Evolutionary conservation across 1,284 basidiomycete species (phyloP).

Genomic region (Prillingera fragicola): DNA sequence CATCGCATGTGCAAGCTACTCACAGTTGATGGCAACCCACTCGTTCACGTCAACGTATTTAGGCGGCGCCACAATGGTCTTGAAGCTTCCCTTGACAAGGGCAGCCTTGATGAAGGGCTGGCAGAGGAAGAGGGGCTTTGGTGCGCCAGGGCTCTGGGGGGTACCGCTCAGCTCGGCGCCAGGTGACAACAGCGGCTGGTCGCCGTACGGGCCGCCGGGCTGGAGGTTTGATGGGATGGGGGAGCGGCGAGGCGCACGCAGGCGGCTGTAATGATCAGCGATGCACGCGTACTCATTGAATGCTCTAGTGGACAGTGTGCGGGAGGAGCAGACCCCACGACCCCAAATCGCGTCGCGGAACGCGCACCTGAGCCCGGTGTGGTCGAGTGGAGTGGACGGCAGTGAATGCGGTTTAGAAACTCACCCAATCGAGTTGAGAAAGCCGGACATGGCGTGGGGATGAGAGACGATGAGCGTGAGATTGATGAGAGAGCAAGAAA

Average conservation of each 20-base stretch:
- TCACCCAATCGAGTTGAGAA: constrained; percentile 46
- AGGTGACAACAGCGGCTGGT: constrained; percentile 36
- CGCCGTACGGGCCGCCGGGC: constrained; percentile 32
- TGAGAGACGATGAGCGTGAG: background rate
- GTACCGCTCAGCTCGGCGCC: constrained; percentile 26
- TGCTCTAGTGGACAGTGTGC: too few relatives aligned
- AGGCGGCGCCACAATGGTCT: constrained; percentile 94
- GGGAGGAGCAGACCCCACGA: too few relatives aligned
- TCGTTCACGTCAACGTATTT: constrained; percentile 97
- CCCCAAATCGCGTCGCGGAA: too few relatives aligned
- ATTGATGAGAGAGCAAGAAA: background rate
- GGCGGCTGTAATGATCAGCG: constrained; percentile 29
- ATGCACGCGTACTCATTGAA: too few relatives aligned
- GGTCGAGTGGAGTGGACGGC: too few relatives aligned
- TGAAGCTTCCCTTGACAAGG: constrained; percentile 96
- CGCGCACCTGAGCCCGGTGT: too few relatives aligned
- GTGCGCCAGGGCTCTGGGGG: constrained; percentile 18
- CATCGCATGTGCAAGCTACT: constrained; percentile 39
- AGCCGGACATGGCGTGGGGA: constrained; percentile 35
- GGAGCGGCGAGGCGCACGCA: constrained; percentile 45
- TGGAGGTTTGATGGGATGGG: constrained; percentile 23
- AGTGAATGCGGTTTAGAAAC: too few relatives aligned
- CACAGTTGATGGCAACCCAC: constrained; percentile 96
- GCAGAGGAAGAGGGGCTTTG: constrained; percentile 73
- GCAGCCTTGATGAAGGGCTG: constrained; percentile 95